Conservation (phyloP, 768 basidiomycete species). For the Exidia glandulosa region DNA sequence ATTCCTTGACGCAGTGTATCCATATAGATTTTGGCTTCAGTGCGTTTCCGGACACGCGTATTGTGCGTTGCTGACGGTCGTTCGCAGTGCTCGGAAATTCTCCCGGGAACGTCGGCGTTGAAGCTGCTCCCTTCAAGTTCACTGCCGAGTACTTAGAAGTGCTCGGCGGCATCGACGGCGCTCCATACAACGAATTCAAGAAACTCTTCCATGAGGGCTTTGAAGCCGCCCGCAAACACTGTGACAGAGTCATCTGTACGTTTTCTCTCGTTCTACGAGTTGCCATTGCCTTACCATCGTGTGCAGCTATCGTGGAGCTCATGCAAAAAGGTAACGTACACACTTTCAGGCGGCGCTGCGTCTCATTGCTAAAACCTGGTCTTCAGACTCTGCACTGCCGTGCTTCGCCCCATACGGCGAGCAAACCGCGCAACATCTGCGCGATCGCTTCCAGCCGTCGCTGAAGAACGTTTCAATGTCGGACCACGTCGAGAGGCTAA, state of each 20-base stretch:
- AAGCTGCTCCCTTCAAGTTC: constrained; percentile 98
- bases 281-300: too few species aligned
- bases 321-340: constrained; percentile 83
- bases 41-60: too few species aligned
- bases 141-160: constrained; percentile 94
- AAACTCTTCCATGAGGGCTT: constrained; percentile 86
- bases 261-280: not conserved
- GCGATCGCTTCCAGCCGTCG: constrained; percentile 89
- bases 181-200: constrained; percentile 75
- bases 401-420: constrained; percentile 89
- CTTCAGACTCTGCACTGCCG: constrained; percentile 81
- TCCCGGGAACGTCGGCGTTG: constrained; percentile 95
- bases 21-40: constrained; percentile 98
- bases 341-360: not conserved
- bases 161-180: constrained; percentile 70
- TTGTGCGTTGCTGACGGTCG: too few species aligned
- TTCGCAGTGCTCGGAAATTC: constrained; percentile 94
- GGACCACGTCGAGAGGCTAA: constrained; percentile 80
- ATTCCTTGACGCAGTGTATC: too few species aligned
- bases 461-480: constrained; percentile 74
- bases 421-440: constrained; percentile 76
- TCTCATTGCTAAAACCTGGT: constrained; percentile 1
- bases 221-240: constrained; percentile 88
- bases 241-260: constrained; percentile 91
- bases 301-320: constrained; percentile 74